Conservation (phyloP, 1,284 basidiomycete species). For the Calocybe gambosa region DNA sequence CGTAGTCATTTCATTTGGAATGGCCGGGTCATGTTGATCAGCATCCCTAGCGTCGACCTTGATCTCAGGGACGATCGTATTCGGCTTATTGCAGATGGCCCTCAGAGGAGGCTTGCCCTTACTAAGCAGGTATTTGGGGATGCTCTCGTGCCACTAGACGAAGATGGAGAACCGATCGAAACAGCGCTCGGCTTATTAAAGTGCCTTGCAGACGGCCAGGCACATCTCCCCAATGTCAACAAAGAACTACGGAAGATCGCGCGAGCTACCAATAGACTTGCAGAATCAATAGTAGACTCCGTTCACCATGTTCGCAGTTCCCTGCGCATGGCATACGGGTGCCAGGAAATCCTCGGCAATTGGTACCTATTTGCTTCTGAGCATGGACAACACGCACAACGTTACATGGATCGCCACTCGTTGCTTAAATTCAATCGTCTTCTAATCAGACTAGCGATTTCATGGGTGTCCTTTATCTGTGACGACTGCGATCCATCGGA, state of each 20-base stretch:
- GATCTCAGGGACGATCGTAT: slow-evolving; percentile 80
- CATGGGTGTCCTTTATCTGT: slow-evolving; percentile 98
- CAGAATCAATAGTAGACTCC: slow-evolving; percentile 90
- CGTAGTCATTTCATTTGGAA: slow-evolving; percentile 91
- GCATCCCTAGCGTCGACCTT: slow-evolving; percentile 67
- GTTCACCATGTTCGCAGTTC: slow-evolving; percentile 77
- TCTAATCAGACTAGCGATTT: slow-evolving; percentile 85
- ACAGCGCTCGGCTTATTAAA: slow-evolving; percentile 38
- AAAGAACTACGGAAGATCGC: slow-evolving; percentile 88
- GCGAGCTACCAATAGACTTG: slow-evolving; percentile 83
- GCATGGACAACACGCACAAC: slow-evolving; percentile 83
- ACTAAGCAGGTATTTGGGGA: slow-evolving; percentile 80
- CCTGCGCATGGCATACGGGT: slow-evolving; percentile 55
- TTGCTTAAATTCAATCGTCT: slow-evolving; percentile 76
- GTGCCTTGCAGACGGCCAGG: slow-evolving; percentile 81
- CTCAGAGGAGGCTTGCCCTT: slow-evolving; percentile 65
- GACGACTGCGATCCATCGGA: slow-evolving; percentile 97
- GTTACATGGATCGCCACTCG: slow-evolving; percentile 75
- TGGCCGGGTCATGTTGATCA: slow-evolving; percentile 76
- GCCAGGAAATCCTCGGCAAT: slow-evolving; percentile 88
- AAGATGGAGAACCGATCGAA: slow-evolving; percentile 51
- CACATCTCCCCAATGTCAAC: slow-evolving; percentile 88
- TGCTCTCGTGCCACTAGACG: slow-evolving; percentile 53
- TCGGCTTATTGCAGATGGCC: slow-evolving; percentile 84
- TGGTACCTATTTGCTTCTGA: slow-evolving; percentile 98